Percentiles rank a stretch among this genome's conserved stretches.
These are phyloP conservation scores for Knufia fluminis DNA, from an alignment of 2,329 filamentous ascomycete species.

Conservation along the genomic window DNA sequence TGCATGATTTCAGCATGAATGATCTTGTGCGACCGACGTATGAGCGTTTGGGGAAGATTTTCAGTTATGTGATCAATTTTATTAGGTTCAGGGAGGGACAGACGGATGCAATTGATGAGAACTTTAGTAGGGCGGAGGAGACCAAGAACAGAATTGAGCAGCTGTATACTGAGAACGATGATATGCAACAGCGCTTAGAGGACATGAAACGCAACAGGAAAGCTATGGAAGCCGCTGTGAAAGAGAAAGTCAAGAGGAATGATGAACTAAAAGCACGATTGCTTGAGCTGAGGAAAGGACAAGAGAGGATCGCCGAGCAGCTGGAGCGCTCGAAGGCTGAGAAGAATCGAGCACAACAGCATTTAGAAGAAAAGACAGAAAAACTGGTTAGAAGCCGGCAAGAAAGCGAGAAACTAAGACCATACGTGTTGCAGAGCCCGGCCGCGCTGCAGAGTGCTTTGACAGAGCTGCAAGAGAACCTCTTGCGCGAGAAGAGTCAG, in stretches of 20 bases:
- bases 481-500: constrained; percentile 68
- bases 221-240: constrained; percentile 70
- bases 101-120: constrained; percentile 77
- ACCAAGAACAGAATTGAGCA: constrained; percentile 82
- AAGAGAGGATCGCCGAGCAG: constrained; percentile 72
- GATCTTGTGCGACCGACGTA: constrained; percentile 88
- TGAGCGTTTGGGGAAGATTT: constrained; percentile 83
- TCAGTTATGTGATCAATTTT: constrained; percentile 98
- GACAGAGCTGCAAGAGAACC: constrained; percentile 68
- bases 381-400: constrained; percentile 58
- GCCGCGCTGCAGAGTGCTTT: constrained; percentile 72
- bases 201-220: constrained; percentile 73
- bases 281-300: constrained; percentile 68
- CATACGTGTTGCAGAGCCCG: constrained; percentile 85
- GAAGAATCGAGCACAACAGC: constrained; percentile 64
- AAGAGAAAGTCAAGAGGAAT: constrained; percentile 76
- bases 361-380: constrained; percentile 42
- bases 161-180: constrained; percentile 75
- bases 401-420: constrained; percentile 79
- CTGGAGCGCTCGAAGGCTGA: constrained; percentile 75
- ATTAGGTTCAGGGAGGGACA: constrained; percentile 93
- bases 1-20: constrained; percentile 86
- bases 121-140: constrained; percentile 82
- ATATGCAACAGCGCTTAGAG: constrained; percentile 68
- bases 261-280: constrained; percentile 77